phyloP scores from a whole-genome alignment of 768 basidiomycete species.

The Gloeostereum incarnatum region DNA sequence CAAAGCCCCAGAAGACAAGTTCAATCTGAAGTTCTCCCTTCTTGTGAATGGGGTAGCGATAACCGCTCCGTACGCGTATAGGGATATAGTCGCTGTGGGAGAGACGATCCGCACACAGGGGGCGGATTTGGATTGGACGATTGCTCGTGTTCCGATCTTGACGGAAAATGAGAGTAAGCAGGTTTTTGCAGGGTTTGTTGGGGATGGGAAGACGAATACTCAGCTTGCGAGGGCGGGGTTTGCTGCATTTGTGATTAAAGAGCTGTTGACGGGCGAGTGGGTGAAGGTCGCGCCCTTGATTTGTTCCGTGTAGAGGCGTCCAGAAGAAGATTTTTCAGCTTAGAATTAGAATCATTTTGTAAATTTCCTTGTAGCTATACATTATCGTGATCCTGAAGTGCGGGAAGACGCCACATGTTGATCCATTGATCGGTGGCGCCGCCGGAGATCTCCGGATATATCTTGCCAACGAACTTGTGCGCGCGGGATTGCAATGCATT shows the following conservation, averaged over 20 bases:
- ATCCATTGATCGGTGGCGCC: no score
- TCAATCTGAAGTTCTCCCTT: constrained; percentile 31
- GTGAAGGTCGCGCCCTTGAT: constrained; percentile 38
- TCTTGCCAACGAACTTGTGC: no score
- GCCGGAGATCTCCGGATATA: no score
- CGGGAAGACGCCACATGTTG: no score
- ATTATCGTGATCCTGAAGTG: no score
- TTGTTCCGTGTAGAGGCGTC: no score
- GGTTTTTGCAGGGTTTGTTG: constrained; percentile 55
- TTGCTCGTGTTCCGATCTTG: constrained; percentile 58
- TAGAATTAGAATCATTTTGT: no score
- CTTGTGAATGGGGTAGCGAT: constrained; percentile 32
- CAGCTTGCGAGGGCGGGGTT: constrained; percentile 49
- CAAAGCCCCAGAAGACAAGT: constrained; percentile 49
- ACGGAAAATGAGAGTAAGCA: constrained; percentile 35
- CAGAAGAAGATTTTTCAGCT: no score
- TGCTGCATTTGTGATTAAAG: constrained; percentile 48
- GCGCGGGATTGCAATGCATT: no score
- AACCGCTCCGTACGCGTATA: constrained; percentile 49
- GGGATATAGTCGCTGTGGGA: constrained; percentile 58
- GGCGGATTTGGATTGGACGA: constrained; percentile 54
- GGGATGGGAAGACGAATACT: constrained; percentile 45
- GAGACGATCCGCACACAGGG: constrained; percentile 40
- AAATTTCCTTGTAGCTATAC: no score
- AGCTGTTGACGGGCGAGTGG: constrained; percentile 54